Base-by-base conservation (phyloP, 352 stramenopile species). In the Globisporangium okanoganense region DNA sequence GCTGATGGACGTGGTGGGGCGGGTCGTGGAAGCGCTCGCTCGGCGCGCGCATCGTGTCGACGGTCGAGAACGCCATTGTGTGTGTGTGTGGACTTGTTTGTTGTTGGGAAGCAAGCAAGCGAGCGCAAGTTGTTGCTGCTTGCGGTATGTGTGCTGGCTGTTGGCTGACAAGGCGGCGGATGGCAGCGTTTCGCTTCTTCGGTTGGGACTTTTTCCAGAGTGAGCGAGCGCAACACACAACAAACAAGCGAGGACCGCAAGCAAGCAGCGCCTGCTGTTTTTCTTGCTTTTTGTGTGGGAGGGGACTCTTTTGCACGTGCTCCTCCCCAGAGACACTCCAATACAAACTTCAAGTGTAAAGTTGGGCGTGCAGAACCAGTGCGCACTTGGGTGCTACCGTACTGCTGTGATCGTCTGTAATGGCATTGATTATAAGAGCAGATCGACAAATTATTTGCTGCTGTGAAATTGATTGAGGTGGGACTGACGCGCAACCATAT, bases 31-130 rank as follows among this genome's bases (percentile, higher is more conserved):
- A 61, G 40, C 51, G 56, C 33, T 61, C 47, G 45, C 51, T 57
- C 33, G 56, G 45, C 13, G 51, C 56, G 56, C 69, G 70, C 59
- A 82, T 57, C 7, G 75, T 83, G 53, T 87, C 75, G 29, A 85
- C 71, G 8, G 71, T 70, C 31, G 75, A 76, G 54, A 81, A 85
- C 35, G 77, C 56, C 77, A 87, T 84, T 5, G 5, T 50, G 9
- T 31, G 3, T 51, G 5, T 31, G 49, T 24, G 36, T 22, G 8
- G n/a, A n/a, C n/a, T 38, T 29, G 8, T 41, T 5, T 31, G 41
- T 43, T 9, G 43, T 33, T 33, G 49, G 56, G 20, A 18, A 27
- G 31, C 14, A 9, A 58, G 18, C 20, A 36, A 48, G 10, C 44
- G 2, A 50, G 44, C 22, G 45, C 49, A 54, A 25, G 48, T 54